Evolutionary conservation across 768 basidiomycete species (phyloP), one percentile per base, ranked within the genome.

Genomic region (Udeniomyces megalosporus): DNA sequence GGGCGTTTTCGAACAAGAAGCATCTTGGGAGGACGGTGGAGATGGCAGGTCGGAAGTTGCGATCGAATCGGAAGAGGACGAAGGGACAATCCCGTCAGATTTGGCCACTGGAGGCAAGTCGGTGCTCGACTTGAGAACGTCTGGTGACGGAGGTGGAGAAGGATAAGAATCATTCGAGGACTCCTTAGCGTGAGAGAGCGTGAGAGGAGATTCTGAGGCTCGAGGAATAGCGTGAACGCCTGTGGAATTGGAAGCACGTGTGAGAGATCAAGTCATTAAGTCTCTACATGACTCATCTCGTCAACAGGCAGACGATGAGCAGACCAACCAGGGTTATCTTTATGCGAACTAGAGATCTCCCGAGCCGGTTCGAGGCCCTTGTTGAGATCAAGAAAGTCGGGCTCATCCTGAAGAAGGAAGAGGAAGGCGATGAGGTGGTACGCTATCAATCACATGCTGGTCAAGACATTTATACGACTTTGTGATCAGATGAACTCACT

Each of bases 371-470:
- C n/a, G n/a, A n/a, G n/a, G n/a, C n/a, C n/a, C n/a, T 14, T 51
- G 70, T 93, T 77, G 49, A 95, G 78, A 72, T 95, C 89, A 57
- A 95, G 77, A 69, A 85, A 88, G 50, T 92, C 88, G 1, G 88
- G 86, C 67, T 69, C 71, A 62, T 69, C 62, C 60, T 20, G 52
- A 34, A 47, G 22, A n/a, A 44, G 38, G 38, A 42, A 42, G 38
- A 42, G 38, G 17, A 44, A 51, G 29, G 20, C 4, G 58, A 42
- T 24, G 22, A 15, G 34, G 26, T 48, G 35, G 38, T 42, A 17
- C 8, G 38, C 38, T 8, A 42, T 42, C 38, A 42, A 42, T 42
- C 38, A 42, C 38, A 17, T 42, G 38, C 38, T 8, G 38, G 38
- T n/a, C n/a, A n/a, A n/a, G n/a, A n/a, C n/a, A n/a, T n/a, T n/a